Evolutionary conservation across 495 filamentous ascomycete species (phyloP).

Genomic region (Lineolata rhizophorae): DNA sequence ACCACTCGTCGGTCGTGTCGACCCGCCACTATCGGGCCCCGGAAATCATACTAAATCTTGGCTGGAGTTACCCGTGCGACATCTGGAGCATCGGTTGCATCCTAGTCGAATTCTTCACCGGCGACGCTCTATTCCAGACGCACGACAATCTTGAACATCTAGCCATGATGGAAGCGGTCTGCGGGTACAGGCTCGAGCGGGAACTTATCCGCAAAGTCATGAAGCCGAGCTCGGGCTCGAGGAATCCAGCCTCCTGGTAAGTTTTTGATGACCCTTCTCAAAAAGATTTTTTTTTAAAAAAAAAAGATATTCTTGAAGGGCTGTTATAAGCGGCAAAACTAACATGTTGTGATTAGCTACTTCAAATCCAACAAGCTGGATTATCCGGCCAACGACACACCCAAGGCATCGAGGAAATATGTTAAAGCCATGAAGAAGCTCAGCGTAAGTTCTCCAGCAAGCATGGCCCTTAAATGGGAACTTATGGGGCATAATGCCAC

Average conservation of each 20-base stretch:
- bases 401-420: constrained; percentile 72
- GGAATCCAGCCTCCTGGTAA: constrained; percentile 67
- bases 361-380: constrained; percentile 62
- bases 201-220: constrained; percentile 55
- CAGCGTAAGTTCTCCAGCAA: constrained; percentile 32
- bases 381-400: constrained; percentile 75
- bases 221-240: constrained; percentile 35
- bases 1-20: constrained; percentile 91
- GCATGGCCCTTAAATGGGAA: no score
- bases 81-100: constrained; percentile 99
- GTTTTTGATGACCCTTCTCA: constrained; percentile 14
- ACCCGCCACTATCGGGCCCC: constrained; percentile 91
- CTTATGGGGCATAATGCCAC: no score
- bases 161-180: constrained; percentile 97
- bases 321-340: no score
- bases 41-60: constrained; percentile 89
- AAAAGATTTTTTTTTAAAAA: no score
- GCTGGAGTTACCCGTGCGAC: constrained; percentile 95
- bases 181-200: constrained; percentile 48
- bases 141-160: constrained; percentile 96
- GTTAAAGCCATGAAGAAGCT: constrained; percentile 88
- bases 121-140: constrained; percentile 92
- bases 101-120: constrained; percentile 95
- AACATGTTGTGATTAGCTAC: no score
- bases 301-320: constrained; percentile 7